These are phyloP conservation scores for Zizania latifolia DNA, from an alignment of 176 grass and related monocot genomes.

Conservation along the genomic window DNA sequence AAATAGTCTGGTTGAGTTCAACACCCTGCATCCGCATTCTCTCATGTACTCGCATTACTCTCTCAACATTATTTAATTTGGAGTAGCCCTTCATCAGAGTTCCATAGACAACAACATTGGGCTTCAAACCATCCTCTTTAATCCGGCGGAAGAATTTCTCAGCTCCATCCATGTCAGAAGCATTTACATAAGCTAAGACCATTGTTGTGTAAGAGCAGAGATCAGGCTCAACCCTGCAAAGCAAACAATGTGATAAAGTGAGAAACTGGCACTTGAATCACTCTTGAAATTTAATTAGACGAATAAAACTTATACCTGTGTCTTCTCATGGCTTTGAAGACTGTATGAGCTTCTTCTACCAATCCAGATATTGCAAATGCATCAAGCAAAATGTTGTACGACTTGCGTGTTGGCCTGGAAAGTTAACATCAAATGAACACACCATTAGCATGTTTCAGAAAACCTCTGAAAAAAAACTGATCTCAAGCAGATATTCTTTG, in stretches of 20 bases:
- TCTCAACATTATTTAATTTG: conserved; percentile 71
- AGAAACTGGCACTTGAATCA: conserved; percentile 13
- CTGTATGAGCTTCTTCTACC: conserved; percentile 69
- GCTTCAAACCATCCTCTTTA: conserved; percentile 91
- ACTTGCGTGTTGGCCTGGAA: conserved; percentile 79
- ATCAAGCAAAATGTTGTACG: conserved; percentile 95
- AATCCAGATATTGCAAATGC: conserved; percentile 96
- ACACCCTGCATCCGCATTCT: conserved; percentile 81
- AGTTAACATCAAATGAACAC: conserved; percentile 11
- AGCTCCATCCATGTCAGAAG: conserved; percentile 77
- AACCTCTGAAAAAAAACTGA: neutral
- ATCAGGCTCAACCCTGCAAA: conserved; percentile 72
- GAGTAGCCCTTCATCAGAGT: conserved; percentile 97
- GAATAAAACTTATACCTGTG: conserved; percentile 44
- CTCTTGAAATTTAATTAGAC: neutral
- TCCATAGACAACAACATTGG: conserved; percentile 85
- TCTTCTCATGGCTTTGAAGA: conserved; percentile 92
- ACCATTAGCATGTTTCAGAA: conserved; percentile 14
- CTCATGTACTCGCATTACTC: conserved; percentile 79
- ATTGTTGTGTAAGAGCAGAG: conserved; percentile 89
- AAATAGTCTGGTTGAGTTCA: conserved; percentile 81
- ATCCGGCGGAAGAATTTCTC: conserved; percentile 90
- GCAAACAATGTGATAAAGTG: conserved; percentile 7
- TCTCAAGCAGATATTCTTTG: conserved; percentile 9
- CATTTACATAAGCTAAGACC: conserved; percentile 91